These are phyloP conservation scores for Mollisia scopiformis DNA, from an alignment of 2,329 filamentous ascomycete genomes.

Conservation along the genomic window DNA sequence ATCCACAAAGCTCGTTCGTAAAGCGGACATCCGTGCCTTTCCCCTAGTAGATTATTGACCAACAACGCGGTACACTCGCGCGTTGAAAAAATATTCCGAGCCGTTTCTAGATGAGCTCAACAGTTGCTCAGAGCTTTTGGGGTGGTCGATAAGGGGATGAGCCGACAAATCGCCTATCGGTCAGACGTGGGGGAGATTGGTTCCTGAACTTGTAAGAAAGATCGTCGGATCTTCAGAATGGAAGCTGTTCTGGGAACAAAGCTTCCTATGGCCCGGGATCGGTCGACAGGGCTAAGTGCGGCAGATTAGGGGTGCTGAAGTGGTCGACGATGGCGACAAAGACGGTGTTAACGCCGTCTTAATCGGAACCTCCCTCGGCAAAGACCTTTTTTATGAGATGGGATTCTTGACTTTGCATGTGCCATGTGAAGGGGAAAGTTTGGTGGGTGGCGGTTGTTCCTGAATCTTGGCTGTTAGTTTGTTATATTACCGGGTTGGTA, in stretches of 20 bases:
- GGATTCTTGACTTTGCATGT: too few relatives aligned
- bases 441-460: not conserved
- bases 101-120: not conserved
- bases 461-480: not conserved
- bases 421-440: not conserved
- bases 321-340: not conserved
- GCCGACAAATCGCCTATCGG: not conserved
- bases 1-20: not conserved
- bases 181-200: not conserved
- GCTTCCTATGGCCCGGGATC: not conserved
- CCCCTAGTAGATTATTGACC: not conserved
- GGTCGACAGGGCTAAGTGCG: not conserved
- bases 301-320: not conserved
- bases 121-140: not conserved
- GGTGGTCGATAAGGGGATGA: not conserved
- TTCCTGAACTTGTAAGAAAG: not conserved
- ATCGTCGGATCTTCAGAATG: conserved; percentile 7
- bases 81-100: not conserved
- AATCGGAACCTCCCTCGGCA: not conserved
- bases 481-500: not conserved
- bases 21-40: not conserved
- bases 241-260: not conserved
- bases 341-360: not conserved
- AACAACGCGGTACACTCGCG: not conserved
- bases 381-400: not conserved